Percentiles rank a stretch among this genome's conserved stretches.
phyloP scores from a whole-genome alignment of 176 grass and related monocot species.

The Bonia amplexicaulis region DNA sequence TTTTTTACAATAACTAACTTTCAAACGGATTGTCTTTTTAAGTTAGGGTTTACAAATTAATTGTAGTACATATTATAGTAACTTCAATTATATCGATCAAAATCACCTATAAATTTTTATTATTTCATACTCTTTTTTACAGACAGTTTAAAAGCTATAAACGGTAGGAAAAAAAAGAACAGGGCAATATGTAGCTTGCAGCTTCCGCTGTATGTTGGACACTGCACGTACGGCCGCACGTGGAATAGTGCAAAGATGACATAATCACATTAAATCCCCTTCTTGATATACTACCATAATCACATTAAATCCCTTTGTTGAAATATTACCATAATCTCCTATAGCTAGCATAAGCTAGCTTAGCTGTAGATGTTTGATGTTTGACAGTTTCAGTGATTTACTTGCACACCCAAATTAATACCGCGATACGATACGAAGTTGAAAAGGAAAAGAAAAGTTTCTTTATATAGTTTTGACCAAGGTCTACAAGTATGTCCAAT shows the following conservation, averaged over 20 bases:
- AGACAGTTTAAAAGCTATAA: no score
- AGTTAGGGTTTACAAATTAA: accelerated
- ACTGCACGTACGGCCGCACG: background rate
- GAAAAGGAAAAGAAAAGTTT: background rate
- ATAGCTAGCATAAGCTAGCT: background rate
- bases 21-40: no score
- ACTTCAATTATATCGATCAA: no score
- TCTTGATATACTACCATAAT: background rate
- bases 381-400: background rate
- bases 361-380: background rate
- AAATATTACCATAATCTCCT: background rate
- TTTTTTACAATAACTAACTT: no score
- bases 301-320: background rate
- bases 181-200: background rate
- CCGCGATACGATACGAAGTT: background rate
- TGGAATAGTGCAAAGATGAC: constrained; percentile 8
- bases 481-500: background rate
- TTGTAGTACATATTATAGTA: no score
- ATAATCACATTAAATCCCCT: background rate
- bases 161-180: no score
- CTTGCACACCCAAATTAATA: background rate
- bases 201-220: background rate
- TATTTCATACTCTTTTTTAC: no score
- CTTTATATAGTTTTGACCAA: background rate
- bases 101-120: no score